These are phyloP conservation scores for Leucocoprinus leucothites DNA, from an alignment of 768 basidiomycete genomes.

Conservation along the genomic window DNA sequence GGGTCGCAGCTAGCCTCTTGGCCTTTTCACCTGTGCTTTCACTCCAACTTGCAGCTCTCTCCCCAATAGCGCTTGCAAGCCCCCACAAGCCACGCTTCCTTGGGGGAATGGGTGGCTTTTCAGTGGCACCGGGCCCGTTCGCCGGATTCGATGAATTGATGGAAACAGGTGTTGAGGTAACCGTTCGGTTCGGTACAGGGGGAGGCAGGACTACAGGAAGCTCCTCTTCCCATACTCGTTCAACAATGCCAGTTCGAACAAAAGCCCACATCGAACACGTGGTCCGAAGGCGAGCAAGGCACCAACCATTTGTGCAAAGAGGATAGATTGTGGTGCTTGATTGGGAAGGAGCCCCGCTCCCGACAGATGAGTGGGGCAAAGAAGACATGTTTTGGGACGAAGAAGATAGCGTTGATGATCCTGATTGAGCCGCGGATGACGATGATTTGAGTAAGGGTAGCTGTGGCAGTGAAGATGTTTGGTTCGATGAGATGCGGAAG, in stretches of 20 bases:
- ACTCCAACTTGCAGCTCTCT: conserved; percentile 57
- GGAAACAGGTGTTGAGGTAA: background rate
- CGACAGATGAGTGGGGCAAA: background rate
- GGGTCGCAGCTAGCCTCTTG: conserved; percentile 23
- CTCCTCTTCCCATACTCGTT: conserved; percentile 89
- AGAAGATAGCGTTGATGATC: conserved; percentile 15
- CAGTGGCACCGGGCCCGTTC: conserved; percentile 16
- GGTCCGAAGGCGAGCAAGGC: conserved; percentile 72
- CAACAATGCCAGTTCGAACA: conserved; percentile 76
- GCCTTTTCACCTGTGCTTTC: conserved; percentile 37
- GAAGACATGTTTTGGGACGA: conserved; percentile 17
- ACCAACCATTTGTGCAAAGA: conserved; percentile 84
- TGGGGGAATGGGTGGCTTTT: conserved; percentile 62
- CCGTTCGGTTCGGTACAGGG: conserved; percentile 19
- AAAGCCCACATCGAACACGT: conserved; percentile 94
- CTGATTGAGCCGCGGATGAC: conserved; percentile 18
- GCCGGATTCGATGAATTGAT: conserved; percentile 1
- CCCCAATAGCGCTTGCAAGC: conserved; percentile 60
- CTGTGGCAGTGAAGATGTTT: conserved; percentile 27
- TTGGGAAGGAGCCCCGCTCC: background rate
- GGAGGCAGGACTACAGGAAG: conserved; percentile 35
- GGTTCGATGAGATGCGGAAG: conserved; percentile 55
- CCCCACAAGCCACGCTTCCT: conserved; percentile 65
- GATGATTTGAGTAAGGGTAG: conserved; percentile 31
- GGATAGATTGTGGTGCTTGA: conserved; percentile 61